Conservation (phyloP, 441 rosid genomes). For the Syzygium malaccense region DNA sequence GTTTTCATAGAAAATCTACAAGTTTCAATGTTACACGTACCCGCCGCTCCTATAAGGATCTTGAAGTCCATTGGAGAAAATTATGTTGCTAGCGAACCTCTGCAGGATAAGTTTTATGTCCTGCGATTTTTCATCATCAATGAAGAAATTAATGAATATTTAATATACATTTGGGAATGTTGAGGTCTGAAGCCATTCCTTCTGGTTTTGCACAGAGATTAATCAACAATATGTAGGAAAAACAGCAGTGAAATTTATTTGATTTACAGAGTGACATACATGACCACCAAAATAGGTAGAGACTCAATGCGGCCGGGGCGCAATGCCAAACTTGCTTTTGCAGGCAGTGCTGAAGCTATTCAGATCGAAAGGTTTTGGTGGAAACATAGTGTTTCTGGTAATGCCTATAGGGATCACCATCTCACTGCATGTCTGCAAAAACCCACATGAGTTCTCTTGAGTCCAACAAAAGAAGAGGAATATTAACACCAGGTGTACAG, state of each 20-base stretch:
- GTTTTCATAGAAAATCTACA: not conserved
- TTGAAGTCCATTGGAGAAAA: slow-evolving; percentile 68
- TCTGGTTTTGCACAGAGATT: not conserved
- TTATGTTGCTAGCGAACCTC: slow-evolving; percentile 73
- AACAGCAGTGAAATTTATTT: not conserved
- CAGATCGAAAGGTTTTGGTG: slow-evolving; percentile 6
- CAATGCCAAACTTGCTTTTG: not conserved
- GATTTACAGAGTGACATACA: slow-evolving; percentile 18
- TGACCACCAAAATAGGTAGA: slow-evolving; percentile 59
- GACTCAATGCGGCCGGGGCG: slow-evolving; percentile 26
- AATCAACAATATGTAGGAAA: not conserved
- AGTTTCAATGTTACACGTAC: slow-evolving; percentile 20
- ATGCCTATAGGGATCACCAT: slow-evolving; percentile 17
- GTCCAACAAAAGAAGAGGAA: not conserved
- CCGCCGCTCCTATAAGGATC: slow-evolving; percentile 86
- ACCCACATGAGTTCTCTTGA: not conserved
- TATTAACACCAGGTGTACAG: not conserved
- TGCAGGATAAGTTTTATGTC: slow-evolving; percentile 45
- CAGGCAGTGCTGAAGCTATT: slow-evolving; percentile 4
- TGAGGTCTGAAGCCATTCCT: not conserved
- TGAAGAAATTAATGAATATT: not conserved
- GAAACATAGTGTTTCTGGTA: slow-evolving; percentile 13
- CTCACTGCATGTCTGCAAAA: slow-evolving; percentile 21
- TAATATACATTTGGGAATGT: not conserved
- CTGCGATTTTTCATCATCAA: slow-evolving; percentile 18